Conservation (phyloP, 2,329 filamentous ascomycete species). For the Scortechinia acanthostroma region DNA sequence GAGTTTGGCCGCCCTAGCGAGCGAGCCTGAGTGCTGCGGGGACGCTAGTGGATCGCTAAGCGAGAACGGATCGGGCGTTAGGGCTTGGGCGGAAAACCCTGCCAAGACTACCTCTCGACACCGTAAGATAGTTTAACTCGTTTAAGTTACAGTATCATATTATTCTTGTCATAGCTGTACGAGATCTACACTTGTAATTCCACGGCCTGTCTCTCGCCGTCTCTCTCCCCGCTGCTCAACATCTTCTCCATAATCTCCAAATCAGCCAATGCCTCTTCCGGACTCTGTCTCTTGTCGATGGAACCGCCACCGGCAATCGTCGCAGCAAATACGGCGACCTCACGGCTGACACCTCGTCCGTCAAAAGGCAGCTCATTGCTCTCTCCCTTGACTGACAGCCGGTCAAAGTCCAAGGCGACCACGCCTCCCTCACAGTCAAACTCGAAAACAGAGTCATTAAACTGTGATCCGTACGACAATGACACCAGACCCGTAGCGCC, state of each 20-base stretch:
- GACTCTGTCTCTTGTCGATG: slow-evolving; percentile 27
- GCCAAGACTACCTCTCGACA: not conserved
- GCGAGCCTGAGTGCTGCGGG: not conserved
- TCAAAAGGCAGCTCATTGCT: slow-evolving; percentile 8
- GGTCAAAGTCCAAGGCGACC: slow-evolving; percentile 37
- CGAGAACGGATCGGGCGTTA: not conserved
- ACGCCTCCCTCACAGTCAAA: slow-evolving; percentile 49
- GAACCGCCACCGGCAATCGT: not conserved
- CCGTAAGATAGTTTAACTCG: not conserved
- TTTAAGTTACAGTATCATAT: not conserved
- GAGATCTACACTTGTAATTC: slow-evolving; percentile 24
- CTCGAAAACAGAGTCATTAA: slow-evolving; percentile 42
- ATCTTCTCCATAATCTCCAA: slow-evolving; percentile 48
- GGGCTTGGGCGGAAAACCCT: not conserved
- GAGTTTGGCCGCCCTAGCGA: not conserved
- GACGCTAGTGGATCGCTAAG: not conserved
- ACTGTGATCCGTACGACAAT: slow-evolving; percentile 46
- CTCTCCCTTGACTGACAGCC: slow-evolving; percentile 26
- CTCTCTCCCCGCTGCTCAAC: slow-evolving; percentile 34
- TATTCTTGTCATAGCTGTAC: too few species aligned
- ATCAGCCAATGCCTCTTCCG: slow-evolving; percentile 52
- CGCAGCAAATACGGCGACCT: not conserved
- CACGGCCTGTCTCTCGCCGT: slow-evolving; percentile 28
- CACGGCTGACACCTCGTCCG: not conserved
- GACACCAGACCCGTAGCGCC: slow-evolving; percentile 48